Base-by-base conservation (phyloP, 352 stramenopile species). In the Achlya hypogyna region DNA sequence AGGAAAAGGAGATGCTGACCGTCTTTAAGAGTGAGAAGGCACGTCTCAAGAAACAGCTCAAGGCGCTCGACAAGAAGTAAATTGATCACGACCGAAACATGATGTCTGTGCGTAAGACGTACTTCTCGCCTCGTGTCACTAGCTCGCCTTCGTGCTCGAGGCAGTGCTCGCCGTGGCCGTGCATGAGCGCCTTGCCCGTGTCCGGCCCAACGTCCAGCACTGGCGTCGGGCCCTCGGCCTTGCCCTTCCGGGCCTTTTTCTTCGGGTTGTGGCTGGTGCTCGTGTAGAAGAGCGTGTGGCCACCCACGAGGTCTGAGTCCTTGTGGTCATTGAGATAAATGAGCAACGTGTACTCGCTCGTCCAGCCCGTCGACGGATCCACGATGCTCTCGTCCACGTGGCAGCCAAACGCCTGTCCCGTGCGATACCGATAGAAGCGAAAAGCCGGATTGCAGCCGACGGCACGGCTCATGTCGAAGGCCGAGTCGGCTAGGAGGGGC, bases 1-100 rank as follows among this genome's bases (percentile, higher is more conserved):
- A 94, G 74, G 84, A 94, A 66, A 76, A 80, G 58, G 78, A 91
- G 72, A 87, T 91, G 84, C 82, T 91, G 40, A 77, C 92, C 78
- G 84, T 82, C 34, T 93, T 87, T 72, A 92, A 92, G 66, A 81
- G 91, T 64, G 86, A 94, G 66, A 94, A 94, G 65, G 75, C 82
- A 23, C 76, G 84, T 71, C 68, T 93, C 68, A 91, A 94, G 69
- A 87, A 91, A 70, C 77, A 94, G 71, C 81, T 94, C 64, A 89
- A 90, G 71, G 60, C 45, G 10, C 34, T 67, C 16, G n/a, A n/a
- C n/a, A n/a, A n/a, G n/a, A n/a, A 42, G 34, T 16, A 42, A 14
- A 42, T 14, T 42, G 6, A 42, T 58, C 20, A 67, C 28, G 9
- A 28, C 14, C 25, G 16, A 45, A 67, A 93, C 84, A 93, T 93